phyloP scores from a whole-genome alignment of 352 stramenopile species.

The Phytopythium chamaehyphon region DNA sequence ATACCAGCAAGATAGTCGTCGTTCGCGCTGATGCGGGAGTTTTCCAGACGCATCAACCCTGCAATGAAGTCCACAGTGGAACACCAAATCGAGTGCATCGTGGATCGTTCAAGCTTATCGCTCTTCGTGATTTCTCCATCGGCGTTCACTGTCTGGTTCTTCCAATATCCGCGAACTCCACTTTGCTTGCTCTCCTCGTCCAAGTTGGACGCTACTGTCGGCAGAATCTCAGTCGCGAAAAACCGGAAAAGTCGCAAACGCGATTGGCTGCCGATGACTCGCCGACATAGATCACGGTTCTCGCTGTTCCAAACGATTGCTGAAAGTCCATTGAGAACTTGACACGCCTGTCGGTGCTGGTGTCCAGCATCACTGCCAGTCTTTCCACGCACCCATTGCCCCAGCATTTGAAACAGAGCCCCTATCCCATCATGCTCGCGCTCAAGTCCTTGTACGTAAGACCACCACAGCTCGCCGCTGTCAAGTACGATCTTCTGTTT shows the following conservation, averaged over 20 bases:
- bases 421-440: conserved; percentile 50
- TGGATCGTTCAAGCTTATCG: conserved; percentile 22
- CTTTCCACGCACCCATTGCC: conserved; percentile 38
- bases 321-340: conserved; percentile 38
- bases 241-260: conserved; percentile 32
- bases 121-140: conserved; percentile 9
- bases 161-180: conserved; percentile 32
- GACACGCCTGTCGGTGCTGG: conserved; percentile 36
- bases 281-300: conserved; percentile 47
- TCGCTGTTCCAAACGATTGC: conserved; percentile 49
- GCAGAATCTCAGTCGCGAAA: conserved; percentile 45
- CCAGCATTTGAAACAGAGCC: conserved; percentile 46
- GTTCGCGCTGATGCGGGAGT: neutral
- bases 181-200: conserved; percentile 25
- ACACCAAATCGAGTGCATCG: conserved; percentile 60
- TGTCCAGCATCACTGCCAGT: conserved; percentile 13
- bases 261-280: conserved; percentile 31
- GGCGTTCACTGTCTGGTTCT: neutral
- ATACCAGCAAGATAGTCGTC: conserved; percentile 16
- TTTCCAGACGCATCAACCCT: conserved; percentile 34
- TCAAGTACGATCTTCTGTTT: neutral
- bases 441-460: conserved; percentile 35
- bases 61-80: conserved; percentile 39
- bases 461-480: neutral
- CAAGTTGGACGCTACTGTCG: conserved; percentile 36